phyloP scores from a whole-genome alignment of 2,329 filamentous ascomycete genomes.

The Cladophialophora exuberans region DNA sequence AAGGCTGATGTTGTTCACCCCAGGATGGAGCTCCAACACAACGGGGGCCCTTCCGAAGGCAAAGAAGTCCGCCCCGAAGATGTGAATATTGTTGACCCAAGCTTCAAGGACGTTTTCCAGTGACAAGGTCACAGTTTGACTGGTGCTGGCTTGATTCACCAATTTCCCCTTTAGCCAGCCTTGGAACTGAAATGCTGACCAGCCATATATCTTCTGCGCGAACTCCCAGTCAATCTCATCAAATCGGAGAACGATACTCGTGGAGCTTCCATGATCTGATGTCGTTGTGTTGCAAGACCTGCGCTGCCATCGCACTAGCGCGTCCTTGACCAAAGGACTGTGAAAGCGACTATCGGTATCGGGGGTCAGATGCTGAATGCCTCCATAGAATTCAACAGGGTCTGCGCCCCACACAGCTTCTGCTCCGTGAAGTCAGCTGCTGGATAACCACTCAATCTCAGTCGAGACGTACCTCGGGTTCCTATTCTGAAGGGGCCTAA shows the following conservation, averaged over 20 bases:
- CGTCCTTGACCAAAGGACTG: conserved; percentile 57
- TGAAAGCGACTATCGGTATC: conserved; percentile 47
- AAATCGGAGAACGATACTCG: conserved; percentile 51
- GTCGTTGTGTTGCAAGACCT: conserved; percentile 38
- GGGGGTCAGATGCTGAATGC: conserved; percentile 53
- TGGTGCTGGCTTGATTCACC: conserved; percentile 19
- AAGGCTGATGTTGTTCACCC: conserved; percentile 55
- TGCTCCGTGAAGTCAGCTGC: conserved; percentile 34
- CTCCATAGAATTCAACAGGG: conserved; percentile 57
- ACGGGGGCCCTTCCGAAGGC: conserved; percentile 54
- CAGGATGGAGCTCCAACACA: conserved; percentile 54
- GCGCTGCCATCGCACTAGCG: conserved; percentile 53
- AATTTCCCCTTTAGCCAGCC: conserved; percentile 57
- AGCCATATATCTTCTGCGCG: conserved; percentile 60
- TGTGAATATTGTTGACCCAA: conserved; percentile 54
- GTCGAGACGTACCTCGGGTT: conserved; percentile 53
- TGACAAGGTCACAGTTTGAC: conserved; percentile 46
- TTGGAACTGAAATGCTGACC: conserved; percentile 62
- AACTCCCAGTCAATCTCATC: conserved; percentile 58
- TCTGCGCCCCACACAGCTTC: conserved; percentile 64
- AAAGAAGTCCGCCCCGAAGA: conserved; percentile 63
- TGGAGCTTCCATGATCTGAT: conserved; percentile 38
- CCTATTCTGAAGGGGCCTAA: conserved; percentile 63
- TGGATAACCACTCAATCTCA: neutral
- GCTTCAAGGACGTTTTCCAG: conserved; percentile 56